These are phyloP conservation scores for Yamadazyma membranifaciens DNA, from an alignment of 1,139 yeast species.

Conservation along the genomic window DNA sequence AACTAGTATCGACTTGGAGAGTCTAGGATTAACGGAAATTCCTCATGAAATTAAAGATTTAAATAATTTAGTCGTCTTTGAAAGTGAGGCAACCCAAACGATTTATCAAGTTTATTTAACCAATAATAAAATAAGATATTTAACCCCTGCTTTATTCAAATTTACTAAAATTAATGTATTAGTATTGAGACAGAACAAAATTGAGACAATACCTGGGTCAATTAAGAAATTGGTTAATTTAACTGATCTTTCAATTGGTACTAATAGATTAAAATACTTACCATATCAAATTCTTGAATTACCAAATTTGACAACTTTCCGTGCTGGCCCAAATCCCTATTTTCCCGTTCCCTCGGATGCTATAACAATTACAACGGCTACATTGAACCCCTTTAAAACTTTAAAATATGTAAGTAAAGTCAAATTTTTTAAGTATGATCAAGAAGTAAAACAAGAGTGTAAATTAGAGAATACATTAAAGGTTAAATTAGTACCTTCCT, in stretches of 20 bases:
- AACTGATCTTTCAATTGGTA: constrained; percentile 40
- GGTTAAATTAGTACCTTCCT: constrained; percentile 23
- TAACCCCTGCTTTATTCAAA: constrained; percentile 40
- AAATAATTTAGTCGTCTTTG: constrained; percentile 41
- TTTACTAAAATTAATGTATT: constrained; percentile 44
- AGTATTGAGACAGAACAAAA: constrained; percentile 38
- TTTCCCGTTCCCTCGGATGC: constrained; percentile 31
- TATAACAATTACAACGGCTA: constrained; percentile 14
- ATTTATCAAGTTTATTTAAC: constrained; percentile 39
- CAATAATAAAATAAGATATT: constrained; percentile 30
- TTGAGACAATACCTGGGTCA: constrained; percentile 33
- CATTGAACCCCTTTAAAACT: constrained; percentile 11
- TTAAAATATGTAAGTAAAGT: constrained; percentile 27
- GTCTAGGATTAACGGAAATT: constrained; percentile 35
- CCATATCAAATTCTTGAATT: constrained; percentile 38
- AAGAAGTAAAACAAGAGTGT: constrained; percentile 6
- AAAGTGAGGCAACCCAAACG: constrained; percentile 22
- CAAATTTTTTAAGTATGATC: constrained; percentile 13
- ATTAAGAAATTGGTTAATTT: constrained; percentile 32
- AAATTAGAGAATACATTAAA: neutral
- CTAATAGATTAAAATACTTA: constrained; percentile 33
- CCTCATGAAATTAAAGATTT: constrained; percentile 47
- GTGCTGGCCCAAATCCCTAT: constrained; percentile 48
- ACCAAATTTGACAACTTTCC: constrained; percentile 28
- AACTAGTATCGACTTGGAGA: constrained; percentile 35